These are phyloP conservation scores for Plasmodium gallinaceum DNA, from an alignment of 169 alveolate genomes.

Conservation along the genomic window DNA sequence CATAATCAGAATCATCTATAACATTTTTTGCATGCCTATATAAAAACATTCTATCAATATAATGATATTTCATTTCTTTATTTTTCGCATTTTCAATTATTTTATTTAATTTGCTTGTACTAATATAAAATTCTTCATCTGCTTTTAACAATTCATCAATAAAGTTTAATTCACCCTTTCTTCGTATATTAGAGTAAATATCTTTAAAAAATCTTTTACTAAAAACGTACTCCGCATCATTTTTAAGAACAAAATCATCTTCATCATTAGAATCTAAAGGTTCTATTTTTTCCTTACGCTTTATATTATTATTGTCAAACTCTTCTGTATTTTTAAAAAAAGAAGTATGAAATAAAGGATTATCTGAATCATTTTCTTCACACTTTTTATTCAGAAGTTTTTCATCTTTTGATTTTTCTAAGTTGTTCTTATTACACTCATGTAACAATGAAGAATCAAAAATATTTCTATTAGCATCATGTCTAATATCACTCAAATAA, in stretches of 20 bases:
- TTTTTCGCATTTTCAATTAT: conserved; percentile 65
- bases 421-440: conserved; percentile 6
- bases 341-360: conserved; percentile 29
- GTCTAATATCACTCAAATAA: conserved; percentile 9
- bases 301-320: conserved; percentile 39
- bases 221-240: conserved; percentile 60
- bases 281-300: conserved; percentile 50
- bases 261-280: conserved; percentile 19
- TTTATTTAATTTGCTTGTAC: conserved; percentile 54
- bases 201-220: conserved; percentile 47
- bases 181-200: conserved; percentile 38
- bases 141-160: conserved; percentile 40
- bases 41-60: conserved; percentile 63
- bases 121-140: conserved; percentile 51
- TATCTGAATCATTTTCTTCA: conserved; percentile 11
- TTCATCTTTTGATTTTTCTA: not conserved
- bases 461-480: not conserved
- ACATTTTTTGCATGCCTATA: conserved; percentile 74
- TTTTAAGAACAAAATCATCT: conserved; percentile 42
- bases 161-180: conserved; percentile 67
- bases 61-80: conserved; percentile 67
- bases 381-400: not conserved
- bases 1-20: conserved; percentile 60
- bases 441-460: not conserved
- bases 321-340: conserved; percentile 54